Percentiles rank a stretch among this genome's conserved stretches.
Evolutionary conservation across 1,139 yeast species (phyloP).

Genomic region (Geotrichum histeridarum): DNA sequence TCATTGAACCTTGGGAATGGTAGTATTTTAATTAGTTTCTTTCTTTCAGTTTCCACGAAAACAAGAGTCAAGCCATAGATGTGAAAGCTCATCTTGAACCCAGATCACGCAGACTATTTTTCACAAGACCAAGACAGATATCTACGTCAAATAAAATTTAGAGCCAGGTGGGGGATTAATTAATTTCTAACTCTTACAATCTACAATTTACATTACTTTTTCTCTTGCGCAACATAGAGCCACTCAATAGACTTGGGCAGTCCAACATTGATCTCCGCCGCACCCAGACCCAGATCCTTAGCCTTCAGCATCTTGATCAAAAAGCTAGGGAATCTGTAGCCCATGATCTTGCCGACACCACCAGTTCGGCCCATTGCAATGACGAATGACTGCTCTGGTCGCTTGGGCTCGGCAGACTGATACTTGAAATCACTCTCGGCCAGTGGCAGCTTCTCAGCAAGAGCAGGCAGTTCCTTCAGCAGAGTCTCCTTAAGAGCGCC

Average conservation of each 20-base stretch:
- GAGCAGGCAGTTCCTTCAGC: constrained; percentile 1
- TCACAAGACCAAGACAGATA: too few species aligned
- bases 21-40: too few species aligned
- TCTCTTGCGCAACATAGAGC: background rate
- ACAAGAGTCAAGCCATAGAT: too few species aligned
- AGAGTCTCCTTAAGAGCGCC: constrained; percentile 16
- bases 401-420: background rate
- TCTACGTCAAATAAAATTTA: too few species aligned
- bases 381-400: background rate
- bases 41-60: too few species aligned
- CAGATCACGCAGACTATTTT: too few species aligned
- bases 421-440: background rate
- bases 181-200: too few species aligned
- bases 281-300: background rate
- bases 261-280: background rate
- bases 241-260: background rate
- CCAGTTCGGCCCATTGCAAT: constrained; percentile 6
- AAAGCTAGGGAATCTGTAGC: constrained; percentile 9
- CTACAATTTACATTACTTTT: background rate
- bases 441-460: background rate
- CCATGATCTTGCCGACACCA: constrained; percentile 12
- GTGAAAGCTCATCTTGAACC: too few species aligned
- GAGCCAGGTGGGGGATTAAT: too few species aligned
- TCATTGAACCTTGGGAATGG: too few species aligned
- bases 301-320: constrained; percentile 6